Evolutionary conservation across 306 rosid species (phyloP), one percentile per base, ranked within the genome.

Genomic region (Cicer yamashitae): DNA sequence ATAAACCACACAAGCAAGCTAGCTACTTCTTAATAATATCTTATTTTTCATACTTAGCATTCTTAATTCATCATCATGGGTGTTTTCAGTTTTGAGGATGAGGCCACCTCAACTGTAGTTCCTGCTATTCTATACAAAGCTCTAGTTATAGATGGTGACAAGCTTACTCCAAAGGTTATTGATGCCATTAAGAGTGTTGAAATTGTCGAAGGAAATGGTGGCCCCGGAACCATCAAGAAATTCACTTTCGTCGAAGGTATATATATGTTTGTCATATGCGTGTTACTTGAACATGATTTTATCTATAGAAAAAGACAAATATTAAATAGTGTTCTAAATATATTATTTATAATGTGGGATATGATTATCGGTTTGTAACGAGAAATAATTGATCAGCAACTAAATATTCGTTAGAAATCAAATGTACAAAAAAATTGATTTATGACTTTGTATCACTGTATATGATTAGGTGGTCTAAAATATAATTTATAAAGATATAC

Each of bases 221-320:
- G 84, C 4, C 73, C 64, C 0, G 84, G 87, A 64, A 80, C 87
- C 70, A 37, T 79, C 69, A 84, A 84, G 51, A 84, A 84, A 68
- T 50, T 86, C 38, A 71, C 66, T 69, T 84, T 77, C 8, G 66
- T 71, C 9, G 76, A 76, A 57, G 84, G 61, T 76, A 0, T 10
- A 39, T 71, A 7, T 10, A 46, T 1, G 3, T 54, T 0, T 18
- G 12, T 17, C 1, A 14, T 22, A 22, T 22, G 25, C 0, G 3
- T 22, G 25, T 22, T 22, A 22, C 25, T 22, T 22, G 25, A 22
- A 22, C 3, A 25, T 25, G 4, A 25, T 25, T 25, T 25, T 25
- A 25, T 25, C 2, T 25, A 25, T 25, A 25, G 2, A 25, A 18
- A 25, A 30, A 30, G 34, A 30, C 34, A 30, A 25, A 25, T 2